A percentile compares a stretch with the other conserved stretches of the same genome.
Evolutionary conservation across 1,284 basidiomycete genomes (phyloP).

Genomic region (Golubevia pallescens): DNA sequence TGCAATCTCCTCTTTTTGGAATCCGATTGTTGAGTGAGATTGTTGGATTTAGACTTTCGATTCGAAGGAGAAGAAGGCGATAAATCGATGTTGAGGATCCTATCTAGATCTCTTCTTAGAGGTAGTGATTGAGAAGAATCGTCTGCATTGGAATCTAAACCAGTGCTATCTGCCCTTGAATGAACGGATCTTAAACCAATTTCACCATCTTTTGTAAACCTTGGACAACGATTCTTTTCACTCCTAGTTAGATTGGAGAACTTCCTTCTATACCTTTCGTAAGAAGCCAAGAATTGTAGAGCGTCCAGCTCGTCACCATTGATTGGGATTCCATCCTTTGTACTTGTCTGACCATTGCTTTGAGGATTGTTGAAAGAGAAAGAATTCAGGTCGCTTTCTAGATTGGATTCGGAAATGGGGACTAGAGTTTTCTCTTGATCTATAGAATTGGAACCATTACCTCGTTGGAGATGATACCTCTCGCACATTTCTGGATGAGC

Average conservation of each 20-base stretch:
- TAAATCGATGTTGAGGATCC: neutral
- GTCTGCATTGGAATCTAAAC: constrained; percentile 18
- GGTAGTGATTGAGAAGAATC: constrained; percentile 16
- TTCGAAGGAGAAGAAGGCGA: neutral
- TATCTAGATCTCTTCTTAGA: neutral
- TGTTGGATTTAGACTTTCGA: neutral
- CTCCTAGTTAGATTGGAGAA: neutral
- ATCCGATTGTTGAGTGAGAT: constrained; percentile 3
- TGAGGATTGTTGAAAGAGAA: too few relatives aligned
- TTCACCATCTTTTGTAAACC: too few relatives aligned
- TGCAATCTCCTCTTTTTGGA: constrained; percentile 24
- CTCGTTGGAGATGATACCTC: neutral
- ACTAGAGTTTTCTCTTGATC: too few relatives aligned
- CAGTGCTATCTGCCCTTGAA: constrained; percentile 11
- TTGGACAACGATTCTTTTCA: neutral
- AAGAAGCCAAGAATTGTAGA: constrained; percentile 38
- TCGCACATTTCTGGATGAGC: neutral
- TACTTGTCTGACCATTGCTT: too few relatives aligned
- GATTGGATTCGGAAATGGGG: too few relatives aligned
- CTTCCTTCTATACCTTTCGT: constrained; percentile 27
- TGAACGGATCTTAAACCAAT: neutral
- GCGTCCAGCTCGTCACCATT: constrained; percentile 35
- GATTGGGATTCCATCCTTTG: neutral
- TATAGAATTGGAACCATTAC: too few relatives aligned
- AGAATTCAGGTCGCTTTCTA: too few relatives aligned